Percentiles rank a stretch among this genome's conserved stretches.
Evolutionary conservation across 345 rosid genomes (phyloP).

Genomic region (Cardamine resedifolia): DNA sequence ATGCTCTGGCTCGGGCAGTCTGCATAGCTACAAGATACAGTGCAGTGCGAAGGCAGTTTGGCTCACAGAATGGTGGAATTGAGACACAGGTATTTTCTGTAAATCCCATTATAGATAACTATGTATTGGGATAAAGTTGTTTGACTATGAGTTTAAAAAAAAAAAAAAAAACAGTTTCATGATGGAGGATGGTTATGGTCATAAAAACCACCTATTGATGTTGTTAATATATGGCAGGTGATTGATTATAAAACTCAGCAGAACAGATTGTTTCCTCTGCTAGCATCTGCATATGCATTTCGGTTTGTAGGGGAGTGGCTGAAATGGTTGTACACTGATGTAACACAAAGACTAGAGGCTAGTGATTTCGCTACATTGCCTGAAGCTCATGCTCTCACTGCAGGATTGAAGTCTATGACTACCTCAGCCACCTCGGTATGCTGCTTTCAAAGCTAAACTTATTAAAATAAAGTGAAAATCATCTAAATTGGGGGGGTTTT

Average conservation of each 20-base stretch:
- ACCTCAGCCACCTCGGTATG: conserved; percentile 65
- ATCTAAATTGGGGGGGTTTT: not conserved
- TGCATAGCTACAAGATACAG: conserved; percentile 93
- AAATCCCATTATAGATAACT: not conserved
- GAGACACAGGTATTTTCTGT: conserved; percentile 68
- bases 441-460: not conserved
- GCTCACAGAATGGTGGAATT: conserved; percentile 61
- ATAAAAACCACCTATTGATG: not conserved
- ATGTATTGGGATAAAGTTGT: not conserved
- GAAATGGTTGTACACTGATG: conserved; percentile 83
- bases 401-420: conserved; percentile 92
- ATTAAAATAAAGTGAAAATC: not conserved
- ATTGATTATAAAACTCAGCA: conserved; percentile 95
- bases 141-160: not conserved
- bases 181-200: not conserved
- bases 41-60: conserved; percentile 91
- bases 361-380: conserved; percentile 86
- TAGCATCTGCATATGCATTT: conserved; percentile 96
- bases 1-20: conserved; percentile 76
- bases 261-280: conserved; percentile 82
- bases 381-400: conserved; percentile 94
- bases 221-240: conserved; percentile 52
- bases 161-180: not conserved
- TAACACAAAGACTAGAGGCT: conserved; percentile 77
- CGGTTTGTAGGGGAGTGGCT: conserved; percentile 95